A percentile compares a stretch with the other conserved stretches of the same genome.
These are phyloP conservation scores for Phytopythium ostracodes DNA, from an alignment of 352 stramenopile genomes.

Conservation along the genomic window DNA sequence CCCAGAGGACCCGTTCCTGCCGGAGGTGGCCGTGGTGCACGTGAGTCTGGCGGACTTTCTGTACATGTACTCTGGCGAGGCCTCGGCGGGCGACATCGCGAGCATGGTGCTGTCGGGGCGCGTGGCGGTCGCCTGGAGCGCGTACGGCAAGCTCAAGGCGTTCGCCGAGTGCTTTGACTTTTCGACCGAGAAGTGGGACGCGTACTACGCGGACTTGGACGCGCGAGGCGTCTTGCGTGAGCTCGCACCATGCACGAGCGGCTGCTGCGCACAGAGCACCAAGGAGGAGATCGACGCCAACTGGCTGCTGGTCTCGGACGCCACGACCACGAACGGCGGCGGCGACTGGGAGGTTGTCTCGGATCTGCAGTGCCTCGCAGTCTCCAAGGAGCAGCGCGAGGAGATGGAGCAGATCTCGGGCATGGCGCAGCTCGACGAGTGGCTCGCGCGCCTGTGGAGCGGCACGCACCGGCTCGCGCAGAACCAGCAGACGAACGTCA, in stretches of 20 bases:
- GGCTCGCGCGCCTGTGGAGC: conserved; percentile 56
- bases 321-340: conserved; percentile 37
- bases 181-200: conserved; percentile 74
- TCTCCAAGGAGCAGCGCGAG: conserved; percentile 59
- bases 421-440: conserved; percentile 62
- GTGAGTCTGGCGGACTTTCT: conserved; percentile 79
- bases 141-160: conserved; percentile 76
- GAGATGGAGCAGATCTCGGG: conserved; percentile 53
- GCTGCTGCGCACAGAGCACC: conserved; percentile 57
- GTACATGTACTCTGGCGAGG: conserved; percentile 85
- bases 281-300: conserved; percentile 84
- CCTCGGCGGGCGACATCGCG: conserved; percentile 70
- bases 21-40: conserved; percentile 63
- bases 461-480: conserved; percentile 22
- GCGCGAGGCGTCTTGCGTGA: conserved; percentile 17
- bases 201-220: conserved; percentile 58
- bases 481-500: conserved; percentile 43
- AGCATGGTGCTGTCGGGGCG: conserved; percentile 83
- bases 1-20: conserved; percentile 45
- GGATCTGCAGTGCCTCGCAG: conserved; percentile 46
- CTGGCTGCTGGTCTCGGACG: conserved; percentile 72
- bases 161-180: conserved; percentile 88
- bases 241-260: conserved; percentile 41
- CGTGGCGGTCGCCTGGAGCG: conserved; percentile 80
- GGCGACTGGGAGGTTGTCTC: conserved; percentile 76